A percentile compares a stretch with the other conserved stretches of the same genome.
Conservation (phyloP, 169 alveolate species). For the Plasmodium gonderi region DNA sequence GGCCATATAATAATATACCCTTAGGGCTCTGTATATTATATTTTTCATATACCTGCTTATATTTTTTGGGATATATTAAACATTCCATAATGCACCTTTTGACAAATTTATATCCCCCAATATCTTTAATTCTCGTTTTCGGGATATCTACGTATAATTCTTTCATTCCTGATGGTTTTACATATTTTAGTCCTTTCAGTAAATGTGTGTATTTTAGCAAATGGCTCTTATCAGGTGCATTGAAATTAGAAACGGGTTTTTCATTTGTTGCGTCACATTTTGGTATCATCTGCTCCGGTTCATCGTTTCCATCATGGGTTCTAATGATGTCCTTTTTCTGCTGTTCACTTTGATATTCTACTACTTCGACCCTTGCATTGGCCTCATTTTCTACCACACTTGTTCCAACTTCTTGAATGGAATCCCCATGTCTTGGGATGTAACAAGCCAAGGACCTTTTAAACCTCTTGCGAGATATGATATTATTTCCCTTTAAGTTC, state of each 20-base stretch:
- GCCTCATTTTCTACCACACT: background rate
- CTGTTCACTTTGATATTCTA: too few species aligned
- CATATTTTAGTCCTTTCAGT: constrained; percentile 72
- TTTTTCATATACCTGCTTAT: constrained; percentile 90
- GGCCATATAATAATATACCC: constrained; percentile 99
- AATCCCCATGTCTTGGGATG: too few species aligned
- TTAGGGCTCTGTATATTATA: constrained; percentile 94
- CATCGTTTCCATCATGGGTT: too few species aligned
- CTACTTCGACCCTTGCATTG: too few species aligned
- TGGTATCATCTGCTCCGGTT: background rate
- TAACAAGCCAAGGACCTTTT: background rate
- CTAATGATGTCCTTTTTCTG: too few species aligned
- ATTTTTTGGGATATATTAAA: constrained; percentile 98
- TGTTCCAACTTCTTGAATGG: background rate
- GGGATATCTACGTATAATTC: constrained; percentile 94
- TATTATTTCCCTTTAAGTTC: constrained; percentile 14
- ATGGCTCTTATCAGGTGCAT: too few species aligned
- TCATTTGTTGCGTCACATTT: background rate
- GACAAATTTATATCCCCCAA: constrained; percentile 98
- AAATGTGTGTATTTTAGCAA: constrained; percentile 49
- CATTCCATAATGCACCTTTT: constrained; percentile 94
- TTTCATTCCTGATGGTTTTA: constrained; percentile 84
- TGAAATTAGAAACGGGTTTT: too few species aligned
- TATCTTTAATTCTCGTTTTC: constrained; percentile 96
- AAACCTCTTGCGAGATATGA: constrained; percentile 21